Percentiles rank a stretch among this genome's conserved stretches.
These are phyloP conservation scores for Apophysomyces trapeziformis DNA, from an alignment of 371 early-diverging fungal species.

Conservation along the genomic window DNA sequence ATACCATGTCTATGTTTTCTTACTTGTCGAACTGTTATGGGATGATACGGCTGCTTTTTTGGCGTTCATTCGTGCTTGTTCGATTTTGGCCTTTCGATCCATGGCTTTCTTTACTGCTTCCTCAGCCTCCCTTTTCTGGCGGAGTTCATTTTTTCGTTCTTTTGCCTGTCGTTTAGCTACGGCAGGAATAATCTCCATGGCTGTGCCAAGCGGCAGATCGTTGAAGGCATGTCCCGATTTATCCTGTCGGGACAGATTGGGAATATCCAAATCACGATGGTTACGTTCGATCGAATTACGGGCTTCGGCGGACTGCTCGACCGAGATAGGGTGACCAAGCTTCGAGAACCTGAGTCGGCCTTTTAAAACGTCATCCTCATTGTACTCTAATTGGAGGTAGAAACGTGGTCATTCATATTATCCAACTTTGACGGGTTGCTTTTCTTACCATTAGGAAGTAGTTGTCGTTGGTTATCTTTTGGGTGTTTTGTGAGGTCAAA, in stretches of 20 bases:
- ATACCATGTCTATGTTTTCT: background rate
- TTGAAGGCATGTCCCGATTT: constrained; percentile 1
- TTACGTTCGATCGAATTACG: constrained; percentile 10
- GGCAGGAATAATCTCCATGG: constrained; percentile 16
- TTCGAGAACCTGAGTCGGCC: constrained; percentile 42
- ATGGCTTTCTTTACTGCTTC: constrained; percentile 19
- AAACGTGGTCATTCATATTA: background rate
- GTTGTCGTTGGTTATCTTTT: constrained; percentile 8
- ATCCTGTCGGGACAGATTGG: background rate
- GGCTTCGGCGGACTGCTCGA: background rate
- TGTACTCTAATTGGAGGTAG: constrained; percentile 23
- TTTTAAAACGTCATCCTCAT: constrained; percentile 33
- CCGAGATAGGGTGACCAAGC: constrained; percentile 11
- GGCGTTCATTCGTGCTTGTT: constrained; percentile 8
- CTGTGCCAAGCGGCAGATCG: background rate
- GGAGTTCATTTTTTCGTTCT: constrained; percentile 17
- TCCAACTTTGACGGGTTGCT: background rate
- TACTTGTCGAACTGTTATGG: background rate
- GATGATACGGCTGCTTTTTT: constrained; percentile 7
- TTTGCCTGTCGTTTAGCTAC: constrained; percentile 12
- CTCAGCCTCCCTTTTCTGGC: constrained; percentile 16
- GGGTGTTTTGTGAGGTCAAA: constrained; percentile 35
- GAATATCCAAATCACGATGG: background rate
- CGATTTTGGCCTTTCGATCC: constrained; percentile 19
- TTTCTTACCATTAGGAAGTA: constrained; percentile 32